These are phyloP conservation scores for Dimocarpus longan DNA, from an alignment of 345 rosid genomes.

Conservation along the genomic window DNA sequence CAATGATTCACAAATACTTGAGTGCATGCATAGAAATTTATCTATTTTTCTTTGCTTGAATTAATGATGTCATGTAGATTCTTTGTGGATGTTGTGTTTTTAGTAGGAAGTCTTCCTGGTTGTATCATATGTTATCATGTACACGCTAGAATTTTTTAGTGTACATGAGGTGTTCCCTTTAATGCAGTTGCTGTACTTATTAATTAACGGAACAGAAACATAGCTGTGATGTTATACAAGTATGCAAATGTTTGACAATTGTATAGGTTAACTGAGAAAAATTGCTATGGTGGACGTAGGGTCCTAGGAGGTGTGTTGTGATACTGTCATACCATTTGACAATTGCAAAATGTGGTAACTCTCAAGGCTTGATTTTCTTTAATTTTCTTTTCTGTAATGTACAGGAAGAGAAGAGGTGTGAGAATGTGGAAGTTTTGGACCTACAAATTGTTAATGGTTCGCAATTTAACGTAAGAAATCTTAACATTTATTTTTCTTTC, in stretches of 20 bases:
- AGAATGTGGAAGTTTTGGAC: slow-evolving; percentile 13
- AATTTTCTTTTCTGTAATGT: not conserved
- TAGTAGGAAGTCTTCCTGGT: not conserved
- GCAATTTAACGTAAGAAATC: slow-evolving; percentile 2
- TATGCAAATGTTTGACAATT: not conserved
- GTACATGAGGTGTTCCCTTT: not conserved
- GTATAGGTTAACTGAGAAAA: not conserved
- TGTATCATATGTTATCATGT: not conserved
- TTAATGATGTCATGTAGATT: not conserved
- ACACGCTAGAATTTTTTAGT: not conserved
- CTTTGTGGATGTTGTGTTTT: not conserved
- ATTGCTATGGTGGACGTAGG: not conserved
- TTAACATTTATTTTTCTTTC: not conserved
- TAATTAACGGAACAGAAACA: not conserved
- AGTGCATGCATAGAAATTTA: not conserved
- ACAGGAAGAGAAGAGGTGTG: slow-evolving; percentile 21
- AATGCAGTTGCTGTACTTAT: not conserved
- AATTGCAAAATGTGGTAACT: not conserved
- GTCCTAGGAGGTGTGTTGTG: not conserved
- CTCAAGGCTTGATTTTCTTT: not conserved
- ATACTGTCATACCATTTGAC: not conserved
- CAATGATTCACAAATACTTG: not conserved
- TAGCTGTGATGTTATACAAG: not conserved
- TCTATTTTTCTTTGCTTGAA: not conserved
- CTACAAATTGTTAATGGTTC: slow-evolving; percentile 1